phyloP scores from a whole-genome alignment of 2,329 filamentous ascomycete species.

The Macrophomina phaseolina region DNA sequence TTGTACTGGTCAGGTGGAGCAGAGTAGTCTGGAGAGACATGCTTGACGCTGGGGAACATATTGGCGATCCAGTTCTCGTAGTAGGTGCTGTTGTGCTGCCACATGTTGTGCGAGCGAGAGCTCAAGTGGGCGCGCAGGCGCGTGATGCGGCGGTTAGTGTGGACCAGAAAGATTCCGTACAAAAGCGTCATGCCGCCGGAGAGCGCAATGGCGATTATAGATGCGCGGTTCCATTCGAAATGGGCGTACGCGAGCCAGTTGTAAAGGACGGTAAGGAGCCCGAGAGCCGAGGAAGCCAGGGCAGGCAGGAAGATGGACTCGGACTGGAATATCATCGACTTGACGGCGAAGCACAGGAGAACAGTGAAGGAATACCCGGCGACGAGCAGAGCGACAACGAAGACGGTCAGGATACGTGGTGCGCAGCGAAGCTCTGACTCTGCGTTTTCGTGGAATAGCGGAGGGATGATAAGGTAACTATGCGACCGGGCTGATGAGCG shows the following conservation, averaged over 20 bases:
- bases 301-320: constrained; percentile 55
- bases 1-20: constrained; percentile 26
- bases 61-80: constrained; percentile 54
- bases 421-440: constrained; percentile 44
- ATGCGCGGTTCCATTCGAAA: constrained; percentile 51
- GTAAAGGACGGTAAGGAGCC: constrained; percentile 56
- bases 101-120: constrained; percentile 36
- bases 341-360: constrained; percentile 54
- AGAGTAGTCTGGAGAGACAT: constrained; percentile 23
- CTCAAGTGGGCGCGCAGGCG: constrained; percentile 34
- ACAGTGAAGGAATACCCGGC: constrained; percentile 56
- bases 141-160: constrained; percentile 49
- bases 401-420: constrained; percentile 49
- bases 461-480: constrained; percentile 57
- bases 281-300: constrained; percentile 52
- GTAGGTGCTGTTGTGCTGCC: constrained; percentile 44
- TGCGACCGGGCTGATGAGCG: constrained; percentile 30
- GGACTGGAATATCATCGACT: constrained; percentile 53
- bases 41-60: constrained; percentile 50
- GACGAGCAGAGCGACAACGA: constrained; percentile 54
- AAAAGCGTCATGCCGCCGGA: constrained; percentile 46
- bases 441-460: constrained; percentile 50
- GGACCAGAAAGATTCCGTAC: constrained; percentile 51
- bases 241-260: constrained; percentile 50
- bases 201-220: constrained; percentile 51